A percentile compares a stretch with the other conserved stretches of the same genome.
phyloP scores from a whole-genome alignment of 2,329 filamentous ascomycete genomes.

The Aspergillus hiratsukae region DNA sequence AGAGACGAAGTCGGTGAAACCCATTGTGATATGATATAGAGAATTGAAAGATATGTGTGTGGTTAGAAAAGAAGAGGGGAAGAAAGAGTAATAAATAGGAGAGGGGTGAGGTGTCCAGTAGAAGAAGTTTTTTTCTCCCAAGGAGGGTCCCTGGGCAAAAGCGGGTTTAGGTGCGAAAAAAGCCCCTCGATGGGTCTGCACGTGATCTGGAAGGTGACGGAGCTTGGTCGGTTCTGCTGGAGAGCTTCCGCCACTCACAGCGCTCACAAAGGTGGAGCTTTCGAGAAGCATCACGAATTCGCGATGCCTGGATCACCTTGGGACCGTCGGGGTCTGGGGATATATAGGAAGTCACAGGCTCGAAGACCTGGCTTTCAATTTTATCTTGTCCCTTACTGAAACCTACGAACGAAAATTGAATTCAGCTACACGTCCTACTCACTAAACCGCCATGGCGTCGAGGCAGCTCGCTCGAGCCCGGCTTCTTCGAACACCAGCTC shows the following conservation, averaged over 20 bases:
- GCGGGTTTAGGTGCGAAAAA: slow-evolving; percentile 12
- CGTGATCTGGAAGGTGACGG: slow-evolving; percentile 28
- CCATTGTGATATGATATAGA: slow-evolving; percentile 47
- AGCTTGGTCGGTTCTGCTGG: slow-evolving; percentile 19
- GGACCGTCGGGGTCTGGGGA: too few relatives aligned
- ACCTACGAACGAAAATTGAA: background rate
- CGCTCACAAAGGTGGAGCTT: slow-evolving; percentile 27
- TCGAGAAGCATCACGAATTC: slow-evolving; percentile 29
- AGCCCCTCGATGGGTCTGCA: slow-evolving; percentile 23
- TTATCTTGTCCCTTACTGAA: slow-evolving; percentile 7
- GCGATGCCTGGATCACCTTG: slow-evolving; percentile 5
- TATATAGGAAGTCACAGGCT: background rate
- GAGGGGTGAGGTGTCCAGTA: slow-evolving; percentile 27
- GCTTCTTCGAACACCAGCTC: slow-evolving; percentile 23
- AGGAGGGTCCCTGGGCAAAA: slow-evolving; percentile 12
- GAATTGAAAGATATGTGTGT: slow-evolving; percentile 16
- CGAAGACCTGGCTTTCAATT: background rate
- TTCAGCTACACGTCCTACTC: background rate
- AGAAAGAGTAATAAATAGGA: slow-evolving; percentile 21
- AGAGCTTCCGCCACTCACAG: slow-evolving; percentile 31
- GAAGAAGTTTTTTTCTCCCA: slow-evolving; percentile 22
- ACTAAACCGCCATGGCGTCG: slow-evolving; percentile 26
- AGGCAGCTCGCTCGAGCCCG: slow-evolving; percentile 29
- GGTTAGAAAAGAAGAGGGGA: slow-evolving; percentile 16
- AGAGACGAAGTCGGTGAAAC: slow-evolving; percentile 62